Conservation (phyloP, 2,329 filamentous ascomycete species). For the Aspergillus sp. region DNA sequence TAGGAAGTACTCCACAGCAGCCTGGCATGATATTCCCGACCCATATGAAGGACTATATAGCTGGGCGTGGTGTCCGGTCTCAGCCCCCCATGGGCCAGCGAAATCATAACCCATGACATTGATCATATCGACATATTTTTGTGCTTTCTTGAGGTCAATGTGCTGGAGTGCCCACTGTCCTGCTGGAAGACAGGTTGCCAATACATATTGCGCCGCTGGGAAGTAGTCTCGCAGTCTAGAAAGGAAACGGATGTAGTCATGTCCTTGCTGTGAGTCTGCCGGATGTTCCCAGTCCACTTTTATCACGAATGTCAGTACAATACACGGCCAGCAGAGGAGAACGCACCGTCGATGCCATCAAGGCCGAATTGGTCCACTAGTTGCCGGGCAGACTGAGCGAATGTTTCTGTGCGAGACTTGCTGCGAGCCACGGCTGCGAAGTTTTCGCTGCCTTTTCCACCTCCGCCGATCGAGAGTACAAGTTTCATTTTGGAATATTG, state of each 20-base stretch:
- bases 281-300: constrained; percentile 82
- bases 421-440: constrained; percentile 68
- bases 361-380: constrained; percentile 70
- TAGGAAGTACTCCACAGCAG: constrained; percentile 65
- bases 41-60: constrained; percentile 57
- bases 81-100: constrained; percentile 66
- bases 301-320: not conserved
- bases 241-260: constrained; percentile 69
- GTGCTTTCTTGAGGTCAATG: constrained; percentile 64
- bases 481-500: constrained; percentile 70
- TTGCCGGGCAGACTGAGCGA: constrained; percentile 65
- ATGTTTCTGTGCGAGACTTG: constrained; percentile 63
- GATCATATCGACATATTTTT: constrained; percentile 69
- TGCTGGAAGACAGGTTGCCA: constrained; percentile 72
- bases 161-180: constrained; percentile 64
- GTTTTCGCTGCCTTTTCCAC: constrained; percentile 60
- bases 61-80: constrained; percentile 73
- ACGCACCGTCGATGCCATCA: constrained; percentile 72
- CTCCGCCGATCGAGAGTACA: constrained; percentile 75
- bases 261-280: constrained; percentile 62
- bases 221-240: constrained; percentile 65
- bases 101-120: constrained; percentile 84
- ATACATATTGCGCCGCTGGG: constrained; percentile 65
- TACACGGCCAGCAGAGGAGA: not conserved
- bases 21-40: constrained; percentile 60